Evolutionary conservation across 768 basidiomycete species (phyloP), one percentile per base, ranked within the genome.

Genomic region (Saitozyma podzolica): DNA sequence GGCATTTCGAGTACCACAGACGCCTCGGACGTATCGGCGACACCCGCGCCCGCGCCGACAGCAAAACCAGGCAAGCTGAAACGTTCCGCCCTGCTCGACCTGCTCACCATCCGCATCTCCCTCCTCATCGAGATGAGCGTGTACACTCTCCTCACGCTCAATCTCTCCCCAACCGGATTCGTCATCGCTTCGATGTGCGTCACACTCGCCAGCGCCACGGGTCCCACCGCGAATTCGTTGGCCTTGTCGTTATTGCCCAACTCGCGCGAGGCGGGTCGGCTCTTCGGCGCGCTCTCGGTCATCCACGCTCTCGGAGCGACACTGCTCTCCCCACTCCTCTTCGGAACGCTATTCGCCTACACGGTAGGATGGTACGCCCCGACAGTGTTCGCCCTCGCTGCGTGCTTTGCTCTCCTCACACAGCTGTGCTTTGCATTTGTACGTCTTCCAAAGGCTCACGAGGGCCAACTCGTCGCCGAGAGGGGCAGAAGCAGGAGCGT

Each of bases 241-340:
- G 86, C 90, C 3, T 80, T 94, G 49, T 85, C 88, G 4, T 61
- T 80, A 7, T 54, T 82, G 1, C 84, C 86, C 2, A 70, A 72
- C 43, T 68, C 67, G 0, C 82, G 82, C 13, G 89, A 92, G 70
- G 81, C 83, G 11, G 92, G 91, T 3, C 83, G 82, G 68, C 81
- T 96, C 16, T 93, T 92, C 71, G 92, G 91, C 11, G 91, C 86
- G 4, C 67, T 93, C 61, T 86, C 87, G 59, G 89, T 93, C 39
- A 67, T 91, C 4, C 85, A 89, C 64, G 86, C 88, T 6, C 72
- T 91, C 9, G 83, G 86, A 86, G 88, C 67, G 8, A 63, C 74
- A 62, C 85, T 92, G 16, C 43, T 92, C 1, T 87, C 88, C 0
- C 91, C 92, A 0, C 80, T 86, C 3, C 40, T 91, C 43, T 92